phyloP scores from a whole-genome alignment of 768 basidiomycete genomes.

The Cystofilobasidium macerans region DNA sequence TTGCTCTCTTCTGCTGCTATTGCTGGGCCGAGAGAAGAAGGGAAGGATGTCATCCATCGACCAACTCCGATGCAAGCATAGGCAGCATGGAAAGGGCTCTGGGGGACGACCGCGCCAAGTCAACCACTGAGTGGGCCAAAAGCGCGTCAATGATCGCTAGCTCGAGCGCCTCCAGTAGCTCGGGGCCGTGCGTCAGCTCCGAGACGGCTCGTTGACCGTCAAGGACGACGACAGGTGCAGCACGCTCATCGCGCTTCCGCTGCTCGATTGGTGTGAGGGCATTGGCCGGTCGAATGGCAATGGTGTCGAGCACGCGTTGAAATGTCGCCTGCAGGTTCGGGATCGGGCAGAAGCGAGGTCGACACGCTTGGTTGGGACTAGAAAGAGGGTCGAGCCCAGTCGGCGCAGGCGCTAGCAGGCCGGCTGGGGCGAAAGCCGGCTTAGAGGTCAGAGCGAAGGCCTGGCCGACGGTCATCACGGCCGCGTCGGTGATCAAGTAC shows the following conservation, averaged over 20 bases:
- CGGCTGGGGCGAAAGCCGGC: background rate
- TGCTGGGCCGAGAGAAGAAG: no score
- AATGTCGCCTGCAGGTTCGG: background rate
- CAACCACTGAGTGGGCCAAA: background rate
- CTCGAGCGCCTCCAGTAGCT: background rate
- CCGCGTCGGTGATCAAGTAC: slow-evolving; percentile 20
- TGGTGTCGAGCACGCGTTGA: background rate
- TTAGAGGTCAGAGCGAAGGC: background rate
- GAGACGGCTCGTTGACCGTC: background rate
- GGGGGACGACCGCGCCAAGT: no score
- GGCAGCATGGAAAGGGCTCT: no score
- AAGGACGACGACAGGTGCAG: background rate
- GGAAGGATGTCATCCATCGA: no score
- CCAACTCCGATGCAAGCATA: no score
- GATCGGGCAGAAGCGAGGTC: background rate
- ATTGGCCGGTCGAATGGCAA: background rate
- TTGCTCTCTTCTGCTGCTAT: no score
- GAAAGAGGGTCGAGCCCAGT: background rate
- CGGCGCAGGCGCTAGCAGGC: no score
- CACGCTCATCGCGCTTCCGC: background rate
- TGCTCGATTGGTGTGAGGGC: background rate
- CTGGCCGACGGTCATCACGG: background rate
- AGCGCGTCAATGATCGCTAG: background rate
- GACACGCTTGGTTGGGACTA: background rate
- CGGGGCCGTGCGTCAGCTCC: background rate